Conservation (phyloP, 805 yeast species). For the Tetrapisispora phaffii region DNA sequence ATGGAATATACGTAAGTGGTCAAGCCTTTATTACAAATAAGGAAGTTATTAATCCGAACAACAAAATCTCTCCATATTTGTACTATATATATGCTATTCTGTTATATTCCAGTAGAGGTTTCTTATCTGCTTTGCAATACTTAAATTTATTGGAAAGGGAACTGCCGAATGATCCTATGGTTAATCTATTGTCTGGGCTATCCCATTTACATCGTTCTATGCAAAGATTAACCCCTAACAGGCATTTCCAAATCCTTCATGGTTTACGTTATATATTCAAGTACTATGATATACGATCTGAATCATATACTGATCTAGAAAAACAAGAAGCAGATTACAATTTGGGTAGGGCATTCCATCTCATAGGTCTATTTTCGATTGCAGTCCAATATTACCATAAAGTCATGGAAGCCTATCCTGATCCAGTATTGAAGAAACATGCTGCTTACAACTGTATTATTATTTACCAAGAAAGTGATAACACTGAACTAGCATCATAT, state of each 20-base stretch:
- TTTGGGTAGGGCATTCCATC: constrained; percentile 74
- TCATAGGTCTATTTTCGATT: constrained; percentile 62
- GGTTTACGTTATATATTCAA: constrained; percentile 72
- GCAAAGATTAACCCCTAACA: constrained; percentile 77
- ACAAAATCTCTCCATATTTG: constrained; percentile 54
- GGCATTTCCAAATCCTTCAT: constrained; percentile 81
- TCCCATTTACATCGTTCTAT: constrained; percentile 82
- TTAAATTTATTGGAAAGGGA: constrained; percentile 58
- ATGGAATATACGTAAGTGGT: constrained; percentile 51
- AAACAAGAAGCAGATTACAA: constrained; percentile 74
- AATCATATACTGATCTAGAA: constrained; percentile 33
- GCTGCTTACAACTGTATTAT: constrained; percentile 79
- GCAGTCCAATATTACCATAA: constrained; percentile 68
- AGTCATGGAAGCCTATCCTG: constrained; percentile 47
- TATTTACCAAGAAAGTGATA: constrained; percentile 70
- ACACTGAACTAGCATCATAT: constrained; percentile 49
- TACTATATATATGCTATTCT: constrained; percentile 72
- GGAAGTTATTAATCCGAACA: constrained; percentile 33
- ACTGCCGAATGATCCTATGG: constrained; percentile 66
- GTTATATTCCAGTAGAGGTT: constrained; percentile 72
- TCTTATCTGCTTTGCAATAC: constrained; percentile 73
- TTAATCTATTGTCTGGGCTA: constrained; percentile 64
- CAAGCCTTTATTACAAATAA: constrained; percentile 64
- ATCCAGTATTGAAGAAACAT: constrained; percentile 56
- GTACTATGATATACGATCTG: constrained; percentile 47